Percentiles rank a stretch among this genome's conserved stretches.
These are phyloP conservation scores for Phytophthora crassamura DNA, from an alignment of 352 stramenopile genomes.

Conservation along the genomic window DNA sequence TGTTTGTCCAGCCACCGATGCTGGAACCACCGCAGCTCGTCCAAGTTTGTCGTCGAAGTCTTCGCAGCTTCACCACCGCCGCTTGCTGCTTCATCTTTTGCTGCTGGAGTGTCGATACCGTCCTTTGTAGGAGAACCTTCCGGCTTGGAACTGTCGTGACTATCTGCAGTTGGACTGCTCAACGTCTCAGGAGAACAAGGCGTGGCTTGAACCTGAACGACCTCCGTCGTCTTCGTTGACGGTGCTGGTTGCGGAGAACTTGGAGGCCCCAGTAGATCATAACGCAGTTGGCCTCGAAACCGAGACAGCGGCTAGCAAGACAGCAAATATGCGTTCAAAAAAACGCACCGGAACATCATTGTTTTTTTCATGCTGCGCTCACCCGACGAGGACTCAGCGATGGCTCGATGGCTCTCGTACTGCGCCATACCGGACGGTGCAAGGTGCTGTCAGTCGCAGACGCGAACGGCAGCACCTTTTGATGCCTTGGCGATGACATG, in stretches of 20 bases:
- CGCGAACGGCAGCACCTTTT: slow-evolving; percentile 50
- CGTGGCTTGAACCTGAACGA: background rate
- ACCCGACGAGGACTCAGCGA: slow-evolving; percentile 46
- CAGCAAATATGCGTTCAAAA: background rate
- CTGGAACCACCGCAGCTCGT: slow-evolving; percentile 79
- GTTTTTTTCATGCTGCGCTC: background rate
- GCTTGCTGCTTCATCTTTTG: background rate
- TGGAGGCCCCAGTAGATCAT: slow-evolving; percentile 34
- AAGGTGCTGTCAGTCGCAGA: slow-evolving; percentile 62
- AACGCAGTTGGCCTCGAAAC: slow-evolving; percentile 42
- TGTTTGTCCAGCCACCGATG: slow-evolving; percentile 83
- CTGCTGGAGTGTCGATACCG: background rate
- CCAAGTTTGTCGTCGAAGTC: slow-evolving; percentile 45
- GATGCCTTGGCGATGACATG: slow-evolving; percentile 22
- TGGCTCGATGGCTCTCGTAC: slow-evolving; percentile 37
- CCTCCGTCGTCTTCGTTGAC: background rate
- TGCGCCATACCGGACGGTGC: slow-evolving; percentile 62
- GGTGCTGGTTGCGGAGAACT: background rate
- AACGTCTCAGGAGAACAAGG: background rate
- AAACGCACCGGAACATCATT: background rate
- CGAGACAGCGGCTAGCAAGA: slow-evolving; percentile 48
- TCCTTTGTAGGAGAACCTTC: slow-evolving; percentile 10
- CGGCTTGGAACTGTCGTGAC: background rate
- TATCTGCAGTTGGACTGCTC: background rate
- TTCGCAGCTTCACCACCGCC: slow-evolving; percentile 3